A percentile compares a stretch with the other conserved stretches of the same genome.
phyloP scores from a whole-genome alignment of 2,329 filamentous ascomycete species.

The Pleoardoris graminearum region DNA sequence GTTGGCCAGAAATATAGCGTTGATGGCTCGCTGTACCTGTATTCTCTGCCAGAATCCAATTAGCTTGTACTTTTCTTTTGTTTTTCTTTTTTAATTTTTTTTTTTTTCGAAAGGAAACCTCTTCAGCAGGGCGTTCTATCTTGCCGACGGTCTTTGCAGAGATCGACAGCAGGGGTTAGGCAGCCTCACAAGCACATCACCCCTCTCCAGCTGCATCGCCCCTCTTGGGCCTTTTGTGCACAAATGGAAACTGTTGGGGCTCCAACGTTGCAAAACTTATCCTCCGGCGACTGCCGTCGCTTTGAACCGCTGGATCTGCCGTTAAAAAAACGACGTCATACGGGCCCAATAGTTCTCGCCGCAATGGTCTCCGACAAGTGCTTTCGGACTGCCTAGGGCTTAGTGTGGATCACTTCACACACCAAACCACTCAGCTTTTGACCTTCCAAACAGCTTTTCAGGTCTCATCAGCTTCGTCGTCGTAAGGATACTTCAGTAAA shows the following conservation, averaged over 20 bases:
- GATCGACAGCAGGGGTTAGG: conserved; percentile 2
- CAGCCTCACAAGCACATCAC: background rate
- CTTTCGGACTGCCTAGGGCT: background rate
- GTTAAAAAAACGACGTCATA: conserved; percentile 8
- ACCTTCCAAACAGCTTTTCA: too few species aligned
- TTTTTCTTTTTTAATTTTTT: too few species aligned
- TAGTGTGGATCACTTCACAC: background rate
- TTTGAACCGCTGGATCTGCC: background rate
- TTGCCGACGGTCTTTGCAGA: background rate
- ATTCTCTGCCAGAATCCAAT: background rate
- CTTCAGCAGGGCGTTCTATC: background rate
- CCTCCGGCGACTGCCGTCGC: background rate
- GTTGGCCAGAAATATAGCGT: background rate
- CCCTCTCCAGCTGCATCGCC: background rate
- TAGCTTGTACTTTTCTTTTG: background rate
- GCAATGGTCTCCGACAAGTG: conserved; percentile 9
- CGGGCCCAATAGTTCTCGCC: background rate
- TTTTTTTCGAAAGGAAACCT: too few species aligned
- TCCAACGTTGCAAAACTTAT: background rate
- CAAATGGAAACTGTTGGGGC: background rate
- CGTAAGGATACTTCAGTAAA: too few species aligned
- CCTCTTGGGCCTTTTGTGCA: background rate
- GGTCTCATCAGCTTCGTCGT: background rate
- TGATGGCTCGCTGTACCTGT: background rate
- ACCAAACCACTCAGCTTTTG: background rate